Conservation (phyloP, 768 basidiomycete species). For the Leccinellum rugosiceps region DNA sequence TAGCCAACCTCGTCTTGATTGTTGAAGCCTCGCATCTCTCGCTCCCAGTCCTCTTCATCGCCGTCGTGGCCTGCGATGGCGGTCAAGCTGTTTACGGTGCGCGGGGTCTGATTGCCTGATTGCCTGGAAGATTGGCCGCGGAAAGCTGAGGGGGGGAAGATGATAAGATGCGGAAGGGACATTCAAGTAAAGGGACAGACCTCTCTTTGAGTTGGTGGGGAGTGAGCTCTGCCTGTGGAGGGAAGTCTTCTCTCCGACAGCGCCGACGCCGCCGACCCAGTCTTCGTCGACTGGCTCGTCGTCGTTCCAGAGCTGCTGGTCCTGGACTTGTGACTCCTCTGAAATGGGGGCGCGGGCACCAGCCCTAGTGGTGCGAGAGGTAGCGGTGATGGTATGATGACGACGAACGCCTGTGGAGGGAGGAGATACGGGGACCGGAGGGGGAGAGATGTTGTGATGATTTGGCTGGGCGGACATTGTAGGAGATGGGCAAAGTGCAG, state of each 20-base stretch:
- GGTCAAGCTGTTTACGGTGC: conserved; percentile 76
- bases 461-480: conserved; percentile 37
- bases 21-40: conserved; percentile 53
- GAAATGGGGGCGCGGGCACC: conserved; percentile 61
- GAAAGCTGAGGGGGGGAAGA: conserved; percentile 40
- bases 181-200: conserved; percentile 37
- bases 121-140: conserved; percentile 49
- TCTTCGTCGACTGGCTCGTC: conserved; percentile 78
- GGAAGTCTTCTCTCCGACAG: conserved; percentile 78
- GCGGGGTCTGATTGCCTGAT: conserved; percentile 62
- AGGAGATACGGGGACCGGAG: conserved; percentile 37
- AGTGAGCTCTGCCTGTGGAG: conserved; percentile 80
- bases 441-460: conserved; percentile 40
- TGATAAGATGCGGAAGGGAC: conserved; percentile 1
- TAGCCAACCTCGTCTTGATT: conserved; percentile 64
- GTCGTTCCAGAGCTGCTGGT: conserved; percentile 60
- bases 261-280: conserved; percentile 79
- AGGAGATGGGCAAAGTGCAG: neutral
- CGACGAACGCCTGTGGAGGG: conserved; percentile 58
- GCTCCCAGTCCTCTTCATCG: conserved; percentile 87
- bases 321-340: conserved; percentile 60
- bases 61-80: conserved; percentile 85
- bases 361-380: conserved; percentile 61
- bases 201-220: conserved; percentile 76
- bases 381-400: conserved; percentile 79